These are phyloP conservation scores for Chaetomium globosum DNA, from an alignment of 2,329 filamentous ascomycete species.

Conservation along the genomic window DNA sequence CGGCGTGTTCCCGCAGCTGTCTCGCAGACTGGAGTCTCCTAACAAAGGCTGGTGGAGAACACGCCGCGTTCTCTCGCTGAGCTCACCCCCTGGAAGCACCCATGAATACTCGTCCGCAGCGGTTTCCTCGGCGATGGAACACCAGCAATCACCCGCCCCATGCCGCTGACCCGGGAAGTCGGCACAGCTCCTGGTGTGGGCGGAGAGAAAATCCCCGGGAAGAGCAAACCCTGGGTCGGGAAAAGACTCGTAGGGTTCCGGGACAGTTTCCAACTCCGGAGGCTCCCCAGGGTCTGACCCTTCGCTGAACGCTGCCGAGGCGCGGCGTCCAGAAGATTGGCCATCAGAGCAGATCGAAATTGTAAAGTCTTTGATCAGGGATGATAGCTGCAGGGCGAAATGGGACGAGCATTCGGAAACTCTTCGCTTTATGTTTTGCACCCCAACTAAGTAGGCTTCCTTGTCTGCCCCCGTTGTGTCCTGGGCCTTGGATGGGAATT, in stretches of 20 bases:
- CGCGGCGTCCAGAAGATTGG: constrained; percentile 14
- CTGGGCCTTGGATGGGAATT: constrained; percentile 18
- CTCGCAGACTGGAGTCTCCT: constrained; percentile 39
- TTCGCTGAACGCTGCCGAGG: constrained; percentile 24
- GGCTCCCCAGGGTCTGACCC: neutral
- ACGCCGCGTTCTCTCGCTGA: constrained; percentile 38
- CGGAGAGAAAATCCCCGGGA: constrained; percentile 54
- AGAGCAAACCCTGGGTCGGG: constrained; percentile 42
- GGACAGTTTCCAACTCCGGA: neutral
- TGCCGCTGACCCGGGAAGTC: constrained; percentile 38
- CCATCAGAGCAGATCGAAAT: constrained; percentile 35
- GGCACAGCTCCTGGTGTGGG: constrained; percentile 37
- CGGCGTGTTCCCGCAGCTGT: constrained; percentile 53
- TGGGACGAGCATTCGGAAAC: constrained; percentile 42
- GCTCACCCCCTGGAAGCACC: constrained; percentile 37
- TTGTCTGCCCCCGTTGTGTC: constrained; percentile 32
- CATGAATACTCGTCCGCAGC: constrained; percentile 36
- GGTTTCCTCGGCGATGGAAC: constrained; percentile 39
- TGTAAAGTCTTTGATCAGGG: constrained; percentile 36
- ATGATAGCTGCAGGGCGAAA: constrained; percentile 37
- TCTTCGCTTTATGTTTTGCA: constrained; percentile 42
- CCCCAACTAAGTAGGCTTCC: neutral
- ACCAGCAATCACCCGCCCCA: constrained; percentile 41
- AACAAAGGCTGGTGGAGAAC: constrained; percentile 33
- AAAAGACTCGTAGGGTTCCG: constrained; percentile 32